Base-by-base conservation (phyloP, 1,284 basidiomycete genomes). In the Puccinia novopanici region DNA sequence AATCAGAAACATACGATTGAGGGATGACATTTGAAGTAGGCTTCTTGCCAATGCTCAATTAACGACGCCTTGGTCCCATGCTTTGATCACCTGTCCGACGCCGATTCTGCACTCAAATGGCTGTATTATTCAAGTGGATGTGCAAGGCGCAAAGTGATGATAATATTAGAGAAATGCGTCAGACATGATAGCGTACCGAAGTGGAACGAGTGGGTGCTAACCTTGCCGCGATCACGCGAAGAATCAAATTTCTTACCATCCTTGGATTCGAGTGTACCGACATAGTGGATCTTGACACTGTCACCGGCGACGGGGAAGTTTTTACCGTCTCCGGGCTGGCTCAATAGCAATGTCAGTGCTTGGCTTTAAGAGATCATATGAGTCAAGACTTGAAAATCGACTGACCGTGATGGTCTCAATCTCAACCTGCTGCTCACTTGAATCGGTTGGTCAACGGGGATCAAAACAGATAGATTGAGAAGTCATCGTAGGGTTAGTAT, bases 1-100 rank as follows among this genome's bases (percentile, higher is more conserved):
- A 19, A 45, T 24, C 61, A 48, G n/a, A n/a, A 42, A 81, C 77
- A 19, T 50, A 81, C 72, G n/a, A 68, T 68, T 34, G 92, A 91
- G 19, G 91, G 87, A 54, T 90, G 88, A 65, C 89, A 89, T 22
- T 87, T 91, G 73, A 95, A 86, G 71, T 86, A 85, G 57, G 93
- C 93, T 87, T 92, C 93, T 86, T 92, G 86, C 92, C 92, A 55
- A 93, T 65, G 34, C 92, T 93, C 83, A 94, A 86, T 87, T 92
- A 88, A 89, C 89, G 45, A 94, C 91, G 81, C 90, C 82, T 91
- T 82, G 57, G 40, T 83, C 83, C 83, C 83, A 83, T 59, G 71
- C 82, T 92, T 80, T 70, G 42, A 80, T 80, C 50, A 80, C 77
- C 50, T 52, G 37, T 24, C 68, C 57, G 10, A 73, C 70, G 27